Base-by-base conservation (phyloP, 441 rosid genomes). In the Isatis lusitanica region DNA sequence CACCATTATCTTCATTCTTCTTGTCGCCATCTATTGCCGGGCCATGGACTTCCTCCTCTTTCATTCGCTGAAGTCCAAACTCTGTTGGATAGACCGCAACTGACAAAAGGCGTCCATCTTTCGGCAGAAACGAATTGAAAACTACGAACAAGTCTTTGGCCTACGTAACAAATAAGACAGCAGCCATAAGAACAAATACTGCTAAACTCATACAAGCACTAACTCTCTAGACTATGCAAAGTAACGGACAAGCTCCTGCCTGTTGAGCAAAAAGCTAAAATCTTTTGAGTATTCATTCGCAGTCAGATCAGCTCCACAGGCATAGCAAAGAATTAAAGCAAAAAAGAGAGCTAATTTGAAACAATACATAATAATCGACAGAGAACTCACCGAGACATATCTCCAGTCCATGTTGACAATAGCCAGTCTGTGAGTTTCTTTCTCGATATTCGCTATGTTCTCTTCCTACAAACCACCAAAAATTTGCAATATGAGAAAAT, bases 11-110 rank as follows among this genome's bases (percentile, higher is more conserved):
- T 9, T 74, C 82, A 7, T 69, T 67, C 66, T 78, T 64, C 6
- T 76, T 79, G 52, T 79, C 82, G 63, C 80, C 81, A 71, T 87
- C 90, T 66, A 92, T 89, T 28, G 84, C 88, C n/a, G 98, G 97
- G n/a, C 98, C 99, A 66, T 76, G 89, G 73, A 86, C 71, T 78
- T 94, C 99, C 84, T 94, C 99, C 80, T 89, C 95, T 85, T 88
- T 85, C 97, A 95, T 95, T 2, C 87, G 85, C 78, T 88, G 74
- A 74, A 95, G 84, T 38, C 99, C 98, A 60, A 95, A 92, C 51
- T 95, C 99, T 7, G 98, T 83, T 15, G 99, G 99, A 82, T 92
- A 91, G 66, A 95, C 89, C 2, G 90, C 59, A 38, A 95, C 93
- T 0, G 93, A 88, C 77, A 83, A 36, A 73, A 91, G 83, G n/a